Evolutionary conservation across 805 yeast genomes (phyloP), one percentile per base, ranked within the genome.

Genomic region (Barnettozyma wickerhamii): DNA sequence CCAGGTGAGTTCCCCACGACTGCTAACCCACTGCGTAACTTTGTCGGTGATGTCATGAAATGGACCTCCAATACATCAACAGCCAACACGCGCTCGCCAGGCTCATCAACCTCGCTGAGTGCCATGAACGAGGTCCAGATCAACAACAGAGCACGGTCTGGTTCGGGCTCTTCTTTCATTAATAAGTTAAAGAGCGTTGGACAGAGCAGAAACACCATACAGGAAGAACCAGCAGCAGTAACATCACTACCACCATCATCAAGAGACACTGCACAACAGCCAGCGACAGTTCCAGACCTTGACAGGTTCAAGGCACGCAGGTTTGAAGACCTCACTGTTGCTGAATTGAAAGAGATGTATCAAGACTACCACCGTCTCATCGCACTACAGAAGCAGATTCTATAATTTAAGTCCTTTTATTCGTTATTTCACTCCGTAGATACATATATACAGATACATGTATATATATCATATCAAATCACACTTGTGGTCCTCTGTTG

Each of bases 41-140:
- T 51, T 6, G 47, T 51, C 21, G 52, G 45, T 24, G 58, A 51
- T 31, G 50, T 50, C 5, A 46, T 41, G 48, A 50, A 42, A 45
- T 53, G 57, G 57, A 43, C 49, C 6, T 19, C 18, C 14, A 33
- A 13, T 33, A n/a, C n/a, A 14, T 20, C 18, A 9, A 19, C 37
- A 24, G 18, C 27, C 12, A 24, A 21, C 13, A 19, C 37, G 24
- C 17, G 18, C 4, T 32, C 35, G 7, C 10, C 27, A n/a, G 13
- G 17, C 6, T 19, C 35, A 20, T 21, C 34, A 19, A n/a, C n/a
- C 10, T 21, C 26, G 7, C n/a, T 32, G 18, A 23, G 3, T 23
- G 26, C 12, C 2, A 23, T 23, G 26, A 23, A 23, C 12, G 26
- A 23, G 26, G 26, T 23, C 12, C 17, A 28, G 3, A 28, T 36